Conservation (phyloP, 352 stramenopile species). For the Globisporangium echinulatum region DNA sequence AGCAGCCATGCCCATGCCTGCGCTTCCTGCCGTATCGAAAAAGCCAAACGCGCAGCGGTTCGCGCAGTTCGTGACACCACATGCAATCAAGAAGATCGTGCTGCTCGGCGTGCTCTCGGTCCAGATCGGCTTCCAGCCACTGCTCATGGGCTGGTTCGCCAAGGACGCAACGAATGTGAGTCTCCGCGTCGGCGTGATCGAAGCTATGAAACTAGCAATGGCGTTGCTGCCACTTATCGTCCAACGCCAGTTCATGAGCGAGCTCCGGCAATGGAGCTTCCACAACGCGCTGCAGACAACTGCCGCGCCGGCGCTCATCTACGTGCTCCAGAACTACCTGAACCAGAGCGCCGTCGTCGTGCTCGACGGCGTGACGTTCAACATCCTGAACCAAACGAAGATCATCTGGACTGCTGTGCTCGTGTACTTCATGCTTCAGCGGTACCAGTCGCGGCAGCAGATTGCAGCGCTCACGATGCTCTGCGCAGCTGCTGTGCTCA, state of each 20-base stretch:
- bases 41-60: background rate
- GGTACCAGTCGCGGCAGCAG: slow-evolving; percentile 63
- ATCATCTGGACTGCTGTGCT: slow-evolving; percentile 84
- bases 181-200: slow-evolving; percentile 71
- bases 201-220: slow-evolving; percentile 65
- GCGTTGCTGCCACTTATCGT: slow-evolving; percentile 53
- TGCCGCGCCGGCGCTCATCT: slow-evolving; percentile 66
- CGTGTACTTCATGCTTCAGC: slow-evolving; percentile 71
- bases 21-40: no score
- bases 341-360: slow-evolving; percentile 74
- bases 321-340: slow-evolving; percentile 78
- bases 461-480: slow-evolving; percentile 64
- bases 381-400: slow-evolving; percentile 86
- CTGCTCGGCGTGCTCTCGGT: slow-evolving; percentile 61
- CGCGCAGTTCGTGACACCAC: slow-evolving; percentile 21
- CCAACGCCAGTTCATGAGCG: slow-evolving; percentile 31
- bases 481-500: slow-evolving; percentile 65
- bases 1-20: background rate
- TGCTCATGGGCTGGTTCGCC: slow-evolving; percentile 75
- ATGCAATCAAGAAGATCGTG: slow-evolving; percentile 41
- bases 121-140: slow-evolving; percentile 71
- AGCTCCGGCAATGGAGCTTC: slow-evolving; percentile 66
- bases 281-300: slow-evolving; percentile 55
- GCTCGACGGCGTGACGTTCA: slow-evolving; percentile 79
- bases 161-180: slow-evolving; percentile 47